phyloP scores from a whole-genome alignment of 2,329 filamentous ascomycete genomes.

The Arthrocladium fulminans region DNA sequence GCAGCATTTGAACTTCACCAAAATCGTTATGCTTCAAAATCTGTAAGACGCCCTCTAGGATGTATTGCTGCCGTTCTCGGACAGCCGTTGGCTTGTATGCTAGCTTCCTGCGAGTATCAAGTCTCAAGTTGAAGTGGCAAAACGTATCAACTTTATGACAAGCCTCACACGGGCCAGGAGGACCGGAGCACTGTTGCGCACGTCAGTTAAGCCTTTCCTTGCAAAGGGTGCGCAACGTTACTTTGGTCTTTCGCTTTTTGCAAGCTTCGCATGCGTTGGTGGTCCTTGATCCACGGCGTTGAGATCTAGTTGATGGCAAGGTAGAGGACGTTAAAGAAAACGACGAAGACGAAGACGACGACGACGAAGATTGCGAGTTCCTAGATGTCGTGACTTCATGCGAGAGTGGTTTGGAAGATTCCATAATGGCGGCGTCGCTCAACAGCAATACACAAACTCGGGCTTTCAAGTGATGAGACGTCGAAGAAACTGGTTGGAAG shows the following conservation, averaged over 20 bases:
- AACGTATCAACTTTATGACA: conserved; percentile 10
- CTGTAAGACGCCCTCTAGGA: conserved; percentile 12
- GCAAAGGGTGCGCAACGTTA: neutral
- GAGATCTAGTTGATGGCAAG: conserved; percentile 31
- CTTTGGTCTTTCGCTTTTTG: conserved; percentile 13
- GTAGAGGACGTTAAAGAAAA: conserved; percentile 35
- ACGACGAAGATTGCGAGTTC: neutral
- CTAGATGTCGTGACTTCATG: neutral
- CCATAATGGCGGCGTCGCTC: neutral
- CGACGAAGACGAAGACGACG: conserved; percentile 39
- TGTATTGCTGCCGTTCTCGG: conserved; percentile 11
- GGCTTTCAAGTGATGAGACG: too few relatives aligned
- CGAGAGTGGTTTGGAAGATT: neutral
- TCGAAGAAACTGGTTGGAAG: too few relatives aligned
- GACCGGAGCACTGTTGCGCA: conserved; percentile 9
- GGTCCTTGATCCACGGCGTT: conserved; percentile 39
- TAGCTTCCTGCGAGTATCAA: conserved; percentile 10
- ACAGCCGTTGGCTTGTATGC: conserved; percentile 11
- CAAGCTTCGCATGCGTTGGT: conserved; percentile 11
- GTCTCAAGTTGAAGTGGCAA: conserved; percentile 12
- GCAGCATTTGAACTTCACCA: neutral
- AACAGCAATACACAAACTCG: too few relatives aligned
- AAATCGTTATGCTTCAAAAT: conserved; percentile 12
- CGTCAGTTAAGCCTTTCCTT: neutral
- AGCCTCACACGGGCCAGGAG: conserved; percentile 9